A percentile compares a stretch with the other conserved stretches of the same genome.
phyloP scores from a whole-genome alignment of 176 grass and related monocot genomes.

The Oryza glaberrima region DNA sequence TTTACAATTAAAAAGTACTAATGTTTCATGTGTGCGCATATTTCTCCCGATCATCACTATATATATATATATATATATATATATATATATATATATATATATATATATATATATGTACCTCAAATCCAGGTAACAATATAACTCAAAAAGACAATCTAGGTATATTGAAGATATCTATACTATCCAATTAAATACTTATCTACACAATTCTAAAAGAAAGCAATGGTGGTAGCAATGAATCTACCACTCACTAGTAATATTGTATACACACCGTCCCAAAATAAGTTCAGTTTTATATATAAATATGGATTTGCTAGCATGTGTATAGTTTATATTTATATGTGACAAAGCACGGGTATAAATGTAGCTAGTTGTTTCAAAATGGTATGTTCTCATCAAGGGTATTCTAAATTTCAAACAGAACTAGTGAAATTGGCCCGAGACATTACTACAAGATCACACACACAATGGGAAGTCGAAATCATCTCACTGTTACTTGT shows the following conservation, averaged over 20 bases:
- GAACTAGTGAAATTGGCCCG: not conserved
- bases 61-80: too few species aligned
- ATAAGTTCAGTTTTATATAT: too few species aligned
- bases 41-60: too few species aligned
- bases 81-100: too few species aligned
- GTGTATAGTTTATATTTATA: too few species aligned
- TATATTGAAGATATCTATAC: not conserved
- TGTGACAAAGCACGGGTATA: too few species aligned
- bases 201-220: too few species aligned
- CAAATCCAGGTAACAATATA: not conserved
- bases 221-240: too few species aligned
- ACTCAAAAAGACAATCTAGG: not conserved
- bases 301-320: too few species aligned
- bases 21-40: not conserved
- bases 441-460: conserved; percentile 16
- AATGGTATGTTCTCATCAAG: conserved; percentile 2
- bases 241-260: too few species aligned
- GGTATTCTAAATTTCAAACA: not conserved
- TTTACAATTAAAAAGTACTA: too few species aligned
- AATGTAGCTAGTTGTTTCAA: not conserved
- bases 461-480: not conserved
- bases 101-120: not conserved
- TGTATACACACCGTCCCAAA: too few species aligned
- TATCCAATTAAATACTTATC: not conserved
- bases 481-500: not conserved